Conservation (phyloP, 345 rosid species). For the Eucalyptus marginata region DNA sequence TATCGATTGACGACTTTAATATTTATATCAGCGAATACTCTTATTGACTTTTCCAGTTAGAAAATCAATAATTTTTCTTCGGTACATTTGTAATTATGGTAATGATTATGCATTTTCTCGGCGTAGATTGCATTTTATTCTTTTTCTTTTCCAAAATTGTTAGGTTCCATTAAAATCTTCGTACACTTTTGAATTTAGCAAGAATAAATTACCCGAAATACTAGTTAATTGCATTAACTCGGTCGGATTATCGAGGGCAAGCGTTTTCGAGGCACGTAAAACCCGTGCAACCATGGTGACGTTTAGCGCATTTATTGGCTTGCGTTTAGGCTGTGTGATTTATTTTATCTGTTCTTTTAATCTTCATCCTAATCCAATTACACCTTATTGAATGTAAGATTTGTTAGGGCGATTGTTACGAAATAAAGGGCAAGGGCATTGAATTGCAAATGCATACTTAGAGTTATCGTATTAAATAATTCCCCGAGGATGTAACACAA, state of each 20-base stretch:
- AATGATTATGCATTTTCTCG: too few relatives aligned
- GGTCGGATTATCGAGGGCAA: not conserved
- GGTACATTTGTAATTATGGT: not conserved
- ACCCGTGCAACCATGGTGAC: not conserved
- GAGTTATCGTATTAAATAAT: not conserved
- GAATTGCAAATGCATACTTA: not conserved
- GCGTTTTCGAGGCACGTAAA: not conserved
- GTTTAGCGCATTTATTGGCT: not conserved
- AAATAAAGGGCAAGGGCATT: not conserved
- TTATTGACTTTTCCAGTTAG: fast-evolving
- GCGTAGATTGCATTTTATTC: not conserved
- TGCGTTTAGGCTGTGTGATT: not conserved
- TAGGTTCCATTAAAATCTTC: not conserved
- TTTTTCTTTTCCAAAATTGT: not conserved
- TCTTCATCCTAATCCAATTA: not conserved
- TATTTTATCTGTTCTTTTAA: not conserved
- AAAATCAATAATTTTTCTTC: too few relatives aligned
- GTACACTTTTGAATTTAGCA: not conserved
- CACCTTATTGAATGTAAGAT: not conserved
- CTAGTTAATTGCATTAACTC: not conserved
- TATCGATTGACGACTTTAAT: fast-evolving
- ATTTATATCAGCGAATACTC: fast-evolving
- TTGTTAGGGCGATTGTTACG: not conserved
- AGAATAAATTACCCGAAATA: not conserved
- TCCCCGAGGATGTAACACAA: not conserved